Base-by-base conservation (phyloP, 805 yeast species). In the Priceomyces melissophilus region DNA sequence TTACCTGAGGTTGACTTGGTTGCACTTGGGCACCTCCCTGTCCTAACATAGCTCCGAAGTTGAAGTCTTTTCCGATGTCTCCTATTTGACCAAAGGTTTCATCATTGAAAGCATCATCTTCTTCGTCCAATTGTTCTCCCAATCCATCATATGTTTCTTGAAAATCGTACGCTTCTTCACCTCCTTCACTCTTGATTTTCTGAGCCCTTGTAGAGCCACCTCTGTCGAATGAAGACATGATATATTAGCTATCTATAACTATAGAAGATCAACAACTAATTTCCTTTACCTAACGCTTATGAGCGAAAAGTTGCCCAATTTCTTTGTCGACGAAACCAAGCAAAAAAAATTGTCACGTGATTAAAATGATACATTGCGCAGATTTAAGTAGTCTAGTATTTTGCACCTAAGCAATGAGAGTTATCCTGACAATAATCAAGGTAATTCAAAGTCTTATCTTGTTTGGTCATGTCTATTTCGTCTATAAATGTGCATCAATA, bases 131-230 rank as follows among this genome's bases (percentile, higher is more conserved):
- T 48, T 51, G 63, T n/a, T 80, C 86, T 4, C 87, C 95, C 41
- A 83, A 72, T 2, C 91, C 90, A 41, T 81, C 86, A 60, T 85
- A 86, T 13, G 91, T 81, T 27, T 88, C 95, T 53, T 88, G 95
- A 57, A 87, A 88, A 57, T 86, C 89, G 58, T 78, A 71, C 8
- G 76, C 64, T 35, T 72, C 71, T 13, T 48, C 28, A 37, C 42
- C 43, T 31, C 44, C 44, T 30, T 30, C 44, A 38, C 42, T 45
- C 38, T 41, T 43, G 37, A 44, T 53, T 42, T 36, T 38, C 35
- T 49, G 64, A 39, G 56, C 60, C 16, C 68, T 69, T 20, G 66
- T 78, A 12, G 69, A 56, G 15, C 83, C 67, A 52, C 80, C 80
- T 54, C 81, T 78, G 17, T 84, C 86, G 60, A 81, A 81, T 55